A percentile compares a stretch with the other conserved stretches of the same genome.
These are phyloP conservation scores for Trametes meyenii DNA, from an alignment of 768 basidiomycete genomes.

Conservation along the genomic window DNA sequence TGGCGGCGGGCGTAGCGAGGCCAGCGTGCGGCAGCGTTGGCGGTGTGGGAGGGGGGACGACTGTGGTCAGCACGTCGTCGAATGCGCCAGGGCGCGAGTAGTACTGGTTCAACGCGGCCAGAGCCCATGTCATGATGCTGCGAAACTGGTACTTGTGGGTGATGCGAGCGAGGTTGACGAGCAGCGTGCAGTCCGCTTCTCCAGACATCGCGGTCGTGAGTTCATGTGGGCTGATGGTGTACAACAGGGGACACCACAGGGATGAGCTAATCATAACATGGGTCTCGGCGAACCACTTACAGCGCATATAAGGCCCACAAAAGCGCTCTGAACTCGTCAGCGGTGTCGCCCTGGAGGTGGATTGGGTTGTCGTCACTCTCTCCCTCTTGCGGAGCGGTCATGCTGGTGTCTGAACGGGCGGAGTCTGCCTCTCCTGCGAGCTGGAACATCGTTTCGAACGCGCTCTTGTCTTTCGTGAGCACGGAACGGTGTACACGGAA, in stretches of 20 bases:
- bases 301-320: constrained; percentile 55
- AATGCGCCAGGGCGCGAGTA: constrained; percentile 38
- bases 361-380: constrained; percentile 54
- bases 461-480: constrained; percentile 47
- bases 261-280: not conserved
- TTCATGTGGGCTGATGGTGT: constrained; percentile 44
- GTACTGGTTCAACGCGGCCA: constrained; percentile 42
- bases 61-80: constrained; percentile 29
- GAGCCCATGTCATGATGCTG: constrained; percentile 48
- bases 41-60: constrained; percentile 8
- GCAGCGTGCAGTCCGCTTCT: constrained; percentile 46
- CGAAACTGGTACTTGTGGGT: constrained; percentile 53
- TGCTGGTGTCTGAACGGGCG: constrained; percentile 31
- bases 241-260: not conserved
- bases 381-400: constrained; percentile 43
- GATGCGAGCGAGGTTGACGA: constrained; percentile 51
- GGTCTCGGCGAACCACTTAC: constrained; percentile 40
- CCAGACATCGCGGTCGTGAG: constrained; percentile 46
- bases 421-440: constrained; percentile 35
- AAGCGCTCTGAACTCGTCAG: constrained; percentile 53
- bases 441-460: constrained; percentile 39
- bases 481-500: constrained; percentile 64
- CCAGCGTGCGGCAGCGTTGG: constrained; percentile 25
- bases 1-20: not conserved
- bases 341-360: constrained; percentile 47